Conservation (phyloP, 2,329 filamentous ascomycete species). For the Pseudogymnoascus sp. region DNA sequence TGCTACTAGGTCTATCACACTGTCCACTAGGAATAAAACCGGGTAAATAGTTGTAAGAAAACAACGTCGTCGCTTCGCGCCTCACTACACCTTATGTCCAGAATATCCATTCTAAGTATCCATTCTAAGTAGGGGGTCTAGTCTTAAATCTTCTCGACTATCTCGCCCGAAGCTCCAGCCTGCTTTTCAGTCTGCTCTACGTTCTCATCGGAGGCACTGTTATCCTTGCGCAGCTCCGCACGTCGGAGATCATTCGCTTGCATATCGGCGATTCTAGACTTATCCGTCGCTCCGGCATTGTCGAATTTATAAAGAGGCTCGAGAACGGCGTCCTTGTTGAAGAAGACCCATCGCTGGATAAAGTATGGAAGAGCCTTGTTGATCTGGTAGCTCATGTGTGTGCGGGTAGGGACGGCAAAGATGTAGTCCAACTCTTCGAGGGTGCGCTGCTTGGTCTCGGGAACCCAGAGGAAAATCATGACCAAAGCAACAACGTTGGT, state of each 20-base stretch:
- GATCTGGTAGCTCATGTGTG: slow-evolving; percentile 26
- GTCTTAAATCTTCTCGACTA: slow-evolving; percentile 8
- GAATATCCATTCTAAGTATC: neutral
- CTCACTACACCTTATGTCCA: neutral
- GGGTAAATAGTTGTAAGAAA: neutral
- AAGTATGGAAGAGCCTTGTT: slow-evolving; percentile 23
- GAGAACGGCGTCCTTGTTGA: slow-evolving; percentile 36
- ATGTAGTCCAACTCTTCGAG: slow-evolving; percentile 30
- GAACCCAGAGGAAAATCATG: slow-evolving; percentile 44
- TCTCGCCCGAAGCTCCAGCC: neutral
- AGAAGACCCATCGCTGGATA: slow-evolving; percentile 19
- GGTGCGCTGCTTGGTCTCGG: slow-evolving; percentile 29
- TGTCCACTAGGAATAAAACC: neutral
- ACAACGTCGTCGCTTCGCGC: neutral
- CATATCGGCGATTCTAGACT: slow-evolving; percentile 7
- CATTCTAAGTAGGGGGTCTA: slow-evolving; percentile 12
- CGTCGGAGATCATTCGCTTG: slow-evolving; percentile 7
- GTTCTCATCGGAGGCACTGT: slow-evolving; percentile 4
- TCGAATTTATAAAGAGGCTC: slow-evolving; percentile 47
- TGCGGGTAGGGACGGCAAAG: slow-evolving; percentile 32
- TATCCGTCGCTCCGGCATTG: neutral
- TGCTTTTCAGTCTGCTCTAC: neutral
- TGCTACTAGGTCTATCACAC: neutral
- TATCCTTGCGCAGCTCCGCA: slow-evolving; percentile 4
- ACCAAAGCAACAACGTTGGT: slow-evolving; percentile 46